Conservation (phyloP, 164 flowering plant species). For the Liquidambar formosana region DNA sequence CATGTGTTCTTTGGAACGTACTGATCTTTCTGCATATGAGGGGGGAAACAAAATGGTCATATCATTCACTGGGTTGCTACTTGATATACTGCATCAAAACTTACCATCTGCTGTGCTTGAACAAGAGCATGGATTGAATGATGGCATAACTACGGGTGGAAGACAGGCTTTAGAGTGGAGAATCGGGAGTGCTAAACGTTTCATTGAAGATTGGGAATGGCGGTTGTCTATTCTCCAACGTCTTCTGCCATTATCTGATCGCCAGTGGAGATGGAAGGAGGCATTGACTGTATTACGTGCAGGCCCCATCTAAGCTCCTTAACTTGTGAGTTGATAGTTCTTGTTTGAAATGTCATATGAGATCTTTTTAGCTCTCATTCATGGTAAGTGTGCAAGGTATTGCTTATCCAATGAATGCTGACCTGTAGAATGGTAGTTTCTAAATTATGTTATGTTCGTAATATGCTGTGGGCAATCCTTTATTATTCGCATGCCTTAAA, state of each 20-base stretch:
- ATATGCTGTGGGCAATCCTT: not conserved
- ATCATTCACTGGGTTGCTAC: conserved; percentile 64
- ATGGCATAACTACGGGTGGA: conserved; percentile 37
- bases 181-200: conserved; percentile 57
- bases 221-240: conserved; percentile 86
- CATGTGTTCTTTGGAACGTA: conserved; percentile 32
- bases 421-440: not conserved
- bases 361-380: not conserved
- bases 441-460: not conserved
- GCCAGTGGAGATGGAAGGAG: conserved; percentile 96
- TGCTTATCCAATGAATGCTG: not conserved
- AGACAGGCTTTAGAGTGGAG: conserved; percentile 88
- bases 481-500: not conserved
- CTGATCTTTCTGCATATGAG: conserved; percentile 38
- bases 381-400: not conserved
- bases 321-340: conserved; percentile 69
- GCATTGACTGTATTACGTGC: conserved; percentile 90
- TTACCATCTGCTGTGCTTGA: conserved; percentile 49
- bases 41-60: conserved; percentile 72
- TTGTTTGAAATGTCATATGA: not conserved
- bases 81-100: conserved; percentile 59
- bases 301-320: conserved; percentile 94
- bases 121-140: conserved; percentile 39
- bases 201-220: conserved; percentile 98
- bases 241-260: conserved; percentile 88